These are phyloP conservation scores for Eucalyptus fibrosa DNA, from an alignment of 345 rosid genomes.

Conservation along the genomic window DNA sequence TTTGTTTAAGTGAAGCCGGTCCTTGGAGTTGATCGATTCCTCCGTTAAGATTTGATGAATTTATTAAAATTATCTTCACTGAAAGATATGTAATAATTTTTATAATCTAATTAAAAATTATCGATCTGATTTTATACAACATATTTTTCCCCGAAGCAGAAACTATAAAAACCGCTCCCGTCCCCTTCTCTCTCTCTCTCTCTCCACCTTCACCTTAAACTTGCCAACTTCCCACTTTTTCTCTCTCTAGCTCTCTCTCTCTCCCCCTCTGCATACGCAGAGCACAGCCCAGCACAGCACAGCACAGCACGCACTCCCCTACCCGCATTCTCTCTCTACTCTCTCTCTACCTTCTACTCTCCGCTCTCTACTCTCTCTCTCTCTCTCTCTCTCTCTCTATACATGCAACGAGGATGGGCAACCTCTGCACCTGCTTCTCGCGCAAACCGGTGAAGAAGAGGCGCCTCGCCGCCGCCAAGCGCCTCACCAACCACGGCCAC, in stretches of 20 bases:
- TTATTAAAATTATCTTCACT: not conserved
- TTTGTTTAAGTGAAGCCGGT: no score
- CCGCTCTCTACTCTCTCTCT: not conserved
- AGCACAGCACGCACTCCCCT: not conserved
- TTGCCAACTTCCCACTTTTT: not conserved
- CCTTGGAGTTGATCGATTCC: not conserved
- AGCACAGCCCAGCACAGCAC: not conserved
- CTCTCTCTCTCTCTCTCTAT: not conserved
- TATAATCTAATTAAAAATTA: not conserved
- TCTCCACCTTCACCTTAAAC: not conserved
- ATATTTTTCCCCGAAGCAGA: not conserved
- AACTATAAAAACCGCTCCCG: not conserved
- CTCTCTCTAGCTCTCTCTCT: not conserved
- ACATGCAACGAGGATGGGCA: constrained; percentile 34
- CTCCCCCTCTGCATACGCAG: not conserved
- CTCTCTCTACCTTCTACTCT: not conserved
- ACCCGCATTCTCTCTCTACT: not conserved
- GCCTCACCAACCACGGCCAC: constrained; percentile 4
- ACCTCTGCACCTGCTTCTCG: constrained; percentile 49
- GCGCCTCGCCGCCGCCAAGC: constrained; percentile 8
- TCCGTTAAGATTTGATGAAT: no score
- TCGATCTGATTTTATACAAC: not conserved
- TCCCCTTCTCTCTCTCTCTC: not conserved
- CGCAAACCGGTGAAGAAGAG: constrained; percentile 32
- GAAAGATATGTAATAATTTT: not conserved